Evolutionary conservation across 2,329 filamentous ascomycete species (phyloP).

Genomic region (Fusarium sp.): DNA sequence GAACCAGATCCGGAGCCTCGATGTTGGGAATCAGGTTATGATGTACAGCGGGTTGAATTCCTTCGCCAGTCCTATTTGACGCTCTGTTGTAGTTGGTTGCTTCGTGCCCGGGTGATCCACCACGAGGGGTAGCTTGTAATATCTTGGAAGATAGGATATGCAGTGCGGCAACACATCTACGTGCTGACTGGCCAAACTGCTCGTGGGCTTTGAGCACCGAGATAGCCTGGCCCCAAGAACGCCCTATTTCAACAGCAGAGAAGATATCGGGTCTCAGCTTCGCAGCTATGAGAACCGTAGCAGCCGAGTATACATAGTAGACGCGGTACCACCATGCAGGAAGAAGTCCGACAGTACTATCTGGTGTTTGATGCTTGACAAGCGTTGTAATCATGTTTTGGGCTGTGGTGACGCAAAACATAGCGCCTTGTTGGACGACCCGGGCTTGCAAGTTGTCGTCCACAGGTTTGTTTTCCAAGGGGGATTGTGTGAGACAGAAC

Average conservation of each 20-base stretch:
- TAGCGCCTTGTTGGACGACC: slow-evolving; percentile 53
- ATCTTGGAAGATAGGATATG: slow-evolving; percentile 56
- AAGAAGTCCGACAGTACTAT: slow-evolving; percentile 53
- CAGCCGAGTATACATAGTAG: slow-evolving; percentile 57
- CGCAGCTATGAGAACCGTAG: slow-evolving; percentile 56
- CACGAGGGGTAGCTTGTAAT: slow-evolving; percentile 39
- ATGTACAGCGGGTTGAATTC: not conserved
- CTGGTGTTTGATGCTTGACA: slow-evolving; percentile 49
- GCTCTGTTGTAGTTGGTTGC: not conserved
- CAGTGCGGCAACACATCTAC: slow-evolving; percentile 53
- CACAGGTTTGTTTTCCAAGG: slow-evolving; percentile 14
- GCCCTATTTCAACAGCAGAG: slow-evolving; percentile 43
- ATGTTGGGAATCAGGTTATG: not conserved
- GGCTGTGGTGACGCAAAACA: slow-evolving; percentile 54
- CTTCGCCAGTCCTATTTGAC: not conserved
- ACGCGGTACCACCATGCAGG: slow-evolving; percentile 60
- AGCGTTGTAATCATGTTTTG: slow-evolving; percentile 53
- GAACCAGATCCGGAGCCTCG: slow-evolving; percentile 28
- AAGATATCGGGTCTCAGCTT: slow-evolving; percentile 54
- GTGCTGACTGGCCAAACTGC: slow-evolving; percentile 52
- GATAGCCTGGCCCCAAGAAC: slow-evolving; percentile 54
- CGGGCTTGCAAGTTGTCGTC: slow-evolving; percentile 48
- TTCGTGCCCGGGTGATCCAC: slow-evolving; percentile 2
- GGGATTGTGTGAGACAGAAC: slow-evolving; percentile 51
- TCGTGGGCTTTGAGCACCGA: slow-evolving; percentile 53